Evolutionary conservation across 2,329 filamentous ascomycete genomes (phyloP).

Genomic region (Bipolaris zeicola): DNA sequence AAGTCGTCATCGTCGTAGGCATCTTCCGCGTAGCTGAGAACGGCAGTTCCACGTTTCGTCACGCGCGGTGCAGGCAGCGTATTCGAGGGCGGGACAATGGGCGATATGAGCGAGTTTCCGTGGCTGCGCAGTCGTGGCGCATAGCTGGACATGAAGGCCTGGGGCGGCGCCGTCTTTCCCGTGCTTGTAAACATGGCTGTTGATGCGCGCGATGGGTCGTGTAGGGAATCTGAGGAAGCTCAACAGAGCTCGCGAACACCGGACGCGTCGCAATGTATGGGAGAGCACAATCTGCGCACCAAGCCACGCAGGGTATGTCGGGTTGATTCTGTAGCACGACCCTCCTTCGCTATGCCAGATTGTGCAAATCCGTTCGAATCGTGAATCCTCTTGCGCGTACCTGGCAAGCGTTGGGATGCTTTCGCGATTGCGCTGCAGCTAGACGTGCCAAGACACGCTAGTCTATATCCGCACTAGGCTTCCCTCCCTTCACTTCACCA

Average conservation of each 20-base stretch:
- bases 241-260: conserved; percentile 34
- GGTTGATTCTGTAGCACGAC: conserved; percentile 7
- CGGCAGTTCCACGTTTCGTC: conserved; percentile 95
- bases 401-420: conserved; percentile 29
- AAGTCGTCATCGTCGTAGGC: conserved; percentile 86
- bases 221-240: conserved; percentile 35
- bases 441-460: conserved; percentile 25
- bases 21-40: conserved; percentile 98
- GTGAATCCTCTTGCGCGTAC: conserved; percentile 32
- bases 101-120: conserved; percentile 88
- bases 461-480: neutral
- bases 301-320: conserved; percentile 6
- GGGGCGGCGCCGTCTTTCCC: conserved; percentile 63
- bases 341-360: conserved; percentile 9
- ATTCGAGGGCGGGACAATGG: conserved; percentile 74
- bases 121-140: conserved; percentile 88
- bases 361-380: conserved; percentile 13
- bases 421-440: conserved; percentile 29
- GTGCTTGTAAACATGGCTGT: conserved; percentile 49
- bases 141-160: conserved; percentile 90
- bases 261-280: conserved; percentile 39
- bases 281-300: conserved; percentile 1
- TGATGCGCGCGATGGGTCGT: conserved; percentile 27
- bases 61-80: conserved; percentile 75
- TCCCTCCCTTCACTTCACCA: conserved; percentile 1